Evolutionary conservation across 2,329 filamentous ascomycete genomes (phyloP).

Genomic region (Trichoderma guizhouense): DNA sequence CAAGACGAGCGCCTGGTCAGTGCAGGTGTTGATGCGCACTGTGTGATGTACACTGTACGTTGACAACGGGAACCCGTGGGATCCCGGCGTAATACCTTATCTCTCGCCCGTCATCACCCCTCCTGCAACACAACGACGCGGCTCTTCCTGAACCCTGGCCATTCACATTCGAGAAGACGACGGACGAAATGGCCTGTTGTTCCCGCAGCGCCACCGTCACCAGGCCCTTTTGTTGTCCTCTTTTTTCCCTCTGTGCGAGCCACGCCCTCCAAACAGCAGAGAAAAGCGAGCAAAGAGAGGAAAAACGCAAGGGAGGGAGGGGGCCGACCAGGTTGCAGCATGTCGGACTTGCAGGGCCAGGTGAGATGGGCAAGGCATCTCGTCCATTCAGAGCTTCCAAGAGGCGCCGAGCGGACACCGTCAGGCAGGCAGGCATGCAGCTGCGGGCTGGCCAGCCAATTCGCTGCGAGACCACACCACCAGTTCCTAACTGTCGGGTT

Average conservation of each 20-base stretch:
- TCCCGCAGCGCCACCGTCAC: not conserved
- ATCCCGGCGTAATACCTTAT: not conserved
- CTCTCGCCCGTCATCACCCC: not conserved
- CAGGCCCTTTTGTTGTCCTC: not conserved
- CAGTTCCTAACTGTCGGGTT: constrained; percentile 17
- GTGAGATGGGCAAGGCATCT: not conserved
- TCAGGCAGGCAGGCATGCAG: constrained; percentile 6
- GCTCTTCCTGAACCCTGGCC: not conserved
- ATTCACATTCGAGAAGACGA: not conserved
- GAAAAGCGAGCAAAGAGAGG: not conserved
- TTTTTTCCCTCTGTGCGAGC: not conserved
- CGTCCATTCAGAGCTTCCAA: not conserved
- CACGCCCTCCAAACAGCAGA: not conserved
- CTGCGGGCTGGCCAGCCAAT: not conserved
- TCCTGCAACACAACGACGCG: not conserved
- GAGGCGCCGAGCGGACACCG: constrained; percentile 3
- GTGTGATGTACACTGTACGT: not conserved
- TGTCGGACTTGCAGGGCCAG: not conserved
- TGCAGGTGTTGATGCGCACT: not conserved
- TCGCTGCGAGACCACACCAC: constrained; percentile 17
- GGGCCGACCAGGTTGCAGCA: not conserved
- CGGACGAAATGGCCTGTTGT: not conserved
- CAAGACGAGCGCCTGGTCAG: not conserved
- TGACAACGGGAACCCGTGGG: not conserved
- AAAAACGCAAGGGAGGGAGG: not conserved